phyloP scores from a whole-genome alignment of 2,329 filamentous ascomycete species.

The Exophiala bonariae region DNA sequence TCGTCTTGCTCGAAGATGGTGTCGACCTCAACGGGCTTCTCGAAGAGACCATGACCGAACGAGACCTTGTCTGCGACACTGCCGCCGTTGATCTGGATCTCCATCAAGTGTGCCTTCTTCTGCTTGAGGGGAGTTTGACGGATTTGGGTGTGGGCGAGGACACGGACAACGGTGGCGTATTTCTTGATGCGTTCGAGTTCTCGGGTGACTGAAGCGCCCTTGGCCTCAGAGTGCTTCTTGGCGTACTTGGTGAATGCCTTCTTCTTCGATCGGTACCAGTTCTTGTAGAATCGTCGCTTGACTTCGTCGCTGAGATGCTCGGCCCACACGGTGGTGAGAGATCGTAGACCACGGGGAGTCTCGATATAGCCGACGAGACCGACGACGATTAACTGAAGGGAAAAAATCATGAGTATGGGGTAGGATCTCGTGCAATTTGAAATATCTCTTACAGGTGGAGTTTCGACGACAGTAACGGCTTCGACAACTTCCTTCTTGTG shows the following conservation, averaged over 20 bases:
- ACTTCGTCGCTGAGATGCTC: constrained; percentile 98
- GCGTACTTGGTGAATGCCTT: constrained; percentile 99
- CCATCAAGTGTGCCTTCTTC: constrained; percentile 99
- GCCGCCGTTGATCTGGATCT: constrained; percentile 99
- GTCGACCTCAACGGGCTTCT: constrained; percentile 95
- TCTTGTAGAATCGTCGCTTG: constrained; percentile 99
- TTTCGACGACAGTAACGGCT: constrained; percentile 85
- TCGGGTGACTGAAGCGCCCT: constrained; percentile 84
- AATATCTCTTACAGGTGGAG: constrained; percentile 81
- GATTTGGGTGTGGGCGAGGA: constrained; percentile 99
- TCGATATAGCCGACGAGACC: constrained; percentile 99
- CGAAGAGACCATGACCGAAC: constrained; percentile 92
- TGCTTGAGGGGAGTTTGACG: constrained; percentile 99
- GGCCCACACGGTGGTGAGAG: constrained; percentile 98
- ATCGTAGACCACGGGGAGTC: constrained; percentile 98
- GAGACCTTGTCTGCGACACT: constrained; percentile 94
- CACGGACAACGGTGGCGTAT: constrained; percentile 99
- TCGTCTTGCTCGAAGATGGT: constrained; percentile 98
- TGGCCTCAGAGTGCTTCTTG: constrained; percentile 98
- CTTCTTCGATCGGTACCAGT: constrained; percentile 99
- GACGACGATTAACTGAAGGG: constrained; percentile 93
- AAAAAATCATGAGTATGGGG: constrained; percentile 21
- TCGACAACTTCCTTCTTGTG: constrained; percentile 99
- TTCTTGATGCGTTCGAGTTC: constrained; percentile 99
- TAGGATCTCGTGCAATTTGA: constrained; percentile 29